These are phyloP conservation scores for Penicillium sclerotigenum DNA, from an alignment of 2,329 filamentous ascomycete species.

Conservation along the genomic window DNA sequence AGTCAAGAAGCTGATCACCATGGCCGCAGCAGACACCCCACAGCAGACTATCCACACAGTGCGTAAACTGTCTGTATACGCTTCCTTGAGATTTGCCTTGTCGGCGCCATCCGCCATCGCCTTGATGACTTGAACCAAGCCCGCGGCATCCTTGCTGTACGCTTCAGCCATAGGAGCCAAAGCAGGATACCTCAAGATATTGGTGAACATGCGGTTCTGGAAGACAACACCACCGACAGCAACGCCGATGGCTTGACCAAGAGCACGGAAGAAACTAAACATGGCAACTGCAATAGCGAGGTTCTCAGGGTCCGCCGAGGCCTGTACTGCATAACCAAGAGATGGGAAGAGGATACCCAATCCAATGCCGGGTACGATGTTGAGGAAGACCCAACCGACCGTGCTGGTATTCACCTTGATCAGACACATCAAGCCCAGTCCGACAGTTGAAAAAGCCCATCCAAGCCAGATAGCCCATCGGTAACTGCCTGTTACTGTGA, in stretches of 20 bases:
- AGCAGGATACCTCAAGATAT: slow-evolving; percentile 49
- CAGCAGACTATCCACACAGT: slow-evolving; percentile 58
- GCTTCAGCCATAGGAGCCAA: slow-evolving; percentile 49
- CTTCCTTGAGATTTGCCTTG: slow-evolving; percentile 48
- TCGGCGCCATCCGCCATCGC: slow-evolving; percentile 45
- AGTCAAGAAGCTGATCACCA: slow-evolving; percentile 53
- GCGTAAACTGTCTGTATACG: slow-evolving; percentile 54
- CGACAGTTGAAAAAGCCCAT: slow-evolving; percentile 59
- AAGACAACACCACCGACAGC: slow-evolving; percentile 67
- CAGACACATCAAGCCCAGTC: slow-evolving; percentile 50
- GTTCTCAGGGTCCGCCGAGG: slow-evolving; percentile 55
- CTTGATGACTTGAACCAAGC: slow-evolving; percentile 58
- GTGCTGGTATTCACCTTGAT: slow-evolving; percentile 48
- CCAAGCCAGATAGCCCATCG: slow-evolving; percentile 60
- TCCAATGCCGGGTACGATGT: slow-evolving; percentile 58
- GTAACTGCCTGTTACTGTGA: slow-evolving; percentile 57
- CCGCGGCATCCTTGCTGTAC: slow-evolving; percentile 58
- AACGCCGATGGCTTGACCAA: slow-evolving; percentile 65
- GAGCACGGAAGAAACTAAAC: slow-evolving; percentile 64
- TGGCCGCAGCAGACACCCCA: slow-evolving; percentile 50
- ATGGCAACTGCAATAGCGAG: slow-evolving; percentile 61
- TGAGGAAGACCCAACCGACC: slow-evolving; percentile 59
- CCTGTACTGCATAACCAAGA: slow-evolving; percentile 63
- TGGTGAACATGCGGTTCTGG: slow-evolving; percentile 60
- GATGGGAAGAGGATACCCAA: slow-evolving; percentile 63